Base-by-base conservation (phyloP, 371 early-diverging fungal genomes). In the Haplosporangium sp. region DNA sequence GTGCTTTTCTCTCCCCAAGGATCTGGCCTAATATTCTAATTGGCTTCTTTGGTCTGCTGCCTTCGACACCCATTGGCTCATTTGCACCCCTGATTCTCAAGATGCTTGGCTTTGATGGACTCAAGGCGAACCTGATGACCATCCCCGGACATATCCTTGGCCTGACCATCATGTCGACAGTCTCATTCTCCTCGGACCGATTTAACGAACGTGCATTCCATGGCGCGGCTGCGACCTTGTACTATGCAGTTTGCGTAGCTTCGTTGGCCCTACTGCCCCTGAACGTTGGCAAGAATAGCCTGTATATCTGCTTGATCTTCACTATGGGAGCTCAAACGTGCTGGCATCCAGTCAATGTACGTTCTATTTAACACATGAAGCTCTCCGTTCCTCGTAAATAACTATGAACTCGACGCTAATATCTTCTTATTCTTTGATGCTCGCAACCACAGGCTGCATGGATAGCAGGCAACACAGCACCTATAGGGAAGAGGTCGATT, bases 61-160 rank as follows among this genome's bases (percentile, higher is more conserved):
- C 83, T 4, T 50, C 60, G 10, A 80, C 85, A 4, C 86, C 87
- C 8, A 72, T 86, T 58, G 54, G 50, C 0, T 64, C 51, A 2
- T 87, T 86, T 69, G 69, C 86, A 10, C 90, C 90, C 4, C 59
- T 80, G 58, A 85, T 86, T 29, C 84, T 90, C 69, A 81, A 81
- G 62, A 80, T 75, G 37, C 73, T 83, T 46, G 87, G 87, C 0
- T 88, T 86, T 61, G 62, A 80, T 59, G 71, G 50, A 1, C 69
- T 84, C n/a, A 73, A 76, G 37, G 64, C 85, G 43, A 90, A 90
- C 70, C 60, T 87, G 38, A 64, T 90, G 63, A 83, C 84, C 20
- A 83, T 85, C 16, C 88, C 88, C 6, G 76, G 84, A 0, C 79
- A 84, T 50, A 62, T 86, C 41, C 55, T 83, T 40, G 63, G 71